Evolutionary conservation across 1,139 yeast species (phyloP).

Genomic region (Geotrichum phurueaensis): DNA sequence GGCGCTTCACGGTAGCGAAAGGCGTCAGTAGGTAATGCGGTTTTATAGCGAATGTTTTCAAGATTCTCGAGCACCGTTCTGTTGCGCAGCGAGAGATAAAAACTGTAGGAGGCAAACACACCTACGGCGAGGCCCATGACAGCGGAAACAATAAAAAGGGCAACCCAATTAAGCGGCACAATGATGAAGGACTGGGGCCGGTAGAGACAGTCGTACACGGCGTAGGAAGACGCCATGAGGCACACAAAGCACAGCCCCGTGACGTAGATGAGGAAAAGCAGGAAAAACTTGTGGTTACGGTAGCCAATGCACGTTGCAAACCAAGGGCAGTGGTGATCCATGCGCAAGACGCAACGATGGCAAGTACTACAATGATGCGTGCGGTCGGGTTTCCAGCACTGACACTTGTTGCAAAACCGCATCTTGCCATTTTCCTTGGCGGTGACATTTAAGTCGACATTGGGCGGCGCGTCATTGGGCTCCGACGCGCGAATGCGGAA

Average conservation of each 20-base stretch:
- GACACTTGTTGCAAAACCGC: slow-evolving; percentile 67
- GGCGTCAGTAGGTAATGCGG: slow-evolving; percentile 40
- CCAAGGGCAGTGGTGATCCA: slow-evolving; percentile 97
- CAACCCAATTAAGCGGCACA: slow-evolving; percentile 55
- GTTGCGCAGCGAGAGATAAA: slow-evolving; percentile 55
- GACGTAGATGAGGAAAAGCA: slow-evolving; percentile 64
- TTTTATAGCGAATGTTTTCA: slow-evolving; percentile 50
- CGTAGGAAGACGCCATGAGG: slow-evolving; percentile 37
- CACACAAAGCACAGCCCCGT: slow-evolving; percentile 46
- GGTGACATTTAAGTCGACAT: slow-evolving; percentile 34
- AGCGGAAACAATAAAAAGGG: slow-evolving; percentile 52
- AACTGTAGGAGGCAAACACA: slow-evolving; percentile 53
- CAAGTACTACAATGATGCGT: slow-evolving; percentile 41
- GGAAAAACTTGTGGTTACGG: slow-evolving; percentile 68
- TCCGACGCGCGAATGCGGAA: slow-evolving; percentile 23
- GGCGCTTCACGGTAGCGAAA: slow-evolving; percentile 40
- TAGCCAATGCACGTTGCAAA: slow-evolving; percentile 84
- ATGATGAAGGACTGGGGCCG: slow-evolving; percentile 30
- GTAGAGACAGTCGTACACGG: slow-evolving; percentile 30
- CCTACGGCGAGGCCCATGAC: slow-evolving; percentile 61
- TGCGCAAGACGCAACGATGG: slow-evolving; percentile 35
- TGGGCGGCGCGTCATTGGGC: slow-evolving; percentile 33
- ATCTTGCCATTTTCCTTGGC: slow-evolving; percentile 44
- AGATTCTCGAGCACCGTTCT: slow-evolving; percentile 79
- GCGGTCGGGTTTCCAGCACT: slow-evolving; percentile 89